Evolutionary conservation across 306 rosid species (phyloP).

Genomic region (Spatholobus suberectus): DNA sequence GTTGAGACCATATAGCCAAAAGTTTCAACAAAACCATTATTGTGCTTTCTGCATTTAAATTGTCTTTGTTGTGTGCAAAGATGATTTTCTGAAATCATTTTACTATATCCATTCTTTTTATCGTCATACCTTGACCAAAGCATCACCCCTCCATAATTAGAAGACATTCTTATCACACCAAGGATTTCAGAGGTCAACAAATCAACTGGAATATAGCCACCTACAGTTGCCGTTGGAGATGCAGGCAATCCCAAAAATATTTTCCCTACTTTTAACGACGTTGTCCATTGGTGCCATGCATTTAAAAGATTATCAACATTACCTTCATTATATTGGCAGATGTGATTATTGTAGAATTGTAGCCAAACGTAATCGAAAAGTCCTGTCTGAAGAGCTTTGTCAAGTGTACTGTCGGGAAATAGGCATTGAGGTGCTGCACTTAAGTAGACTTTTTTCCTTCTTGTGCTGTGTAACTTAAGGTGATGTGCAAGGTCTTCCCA

Average conservation of each 20-base stretch:
- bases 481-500: neutral
- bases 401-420: constrained; percentile 40
- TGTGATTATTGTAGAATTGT: constrained; percentile 48
- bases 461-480: too few species aligned
- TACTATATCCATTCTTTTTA: constrained; percentile 46
- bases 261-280: constrained; percentile 24
- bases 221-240: constrained; percentile 12
- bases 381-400: constrained; percentile 32
- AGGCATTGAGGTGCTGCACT: constrained; percentile 56
- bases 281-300: constrained; percentile 54
- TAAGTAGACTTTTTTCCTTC: constrained; percentile 32
- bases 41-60: neutral
- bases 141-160: constrained; percentile 66
- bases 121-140: constrained; percentile 55
- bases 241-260: constrained; percentile 61
- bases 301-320: neutral
- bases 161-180: constrained; percentile 42
- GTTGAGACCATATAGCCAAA: constrained; percentile 7
- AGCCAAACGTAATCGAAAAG: constrained; percentile 58
- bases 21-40: neutral
- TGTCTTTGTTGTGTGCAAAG: constrained; percentile 13
- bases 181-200: constrained; percentile 46
- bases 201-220: constrained; percentile 52
- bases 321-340: constrained; percentile 46
- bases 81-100: neutral